Base-by-base conservation (phyloP, 495 filamentous ascomycete genomes). In the Entonaema liquescens region DNA sequence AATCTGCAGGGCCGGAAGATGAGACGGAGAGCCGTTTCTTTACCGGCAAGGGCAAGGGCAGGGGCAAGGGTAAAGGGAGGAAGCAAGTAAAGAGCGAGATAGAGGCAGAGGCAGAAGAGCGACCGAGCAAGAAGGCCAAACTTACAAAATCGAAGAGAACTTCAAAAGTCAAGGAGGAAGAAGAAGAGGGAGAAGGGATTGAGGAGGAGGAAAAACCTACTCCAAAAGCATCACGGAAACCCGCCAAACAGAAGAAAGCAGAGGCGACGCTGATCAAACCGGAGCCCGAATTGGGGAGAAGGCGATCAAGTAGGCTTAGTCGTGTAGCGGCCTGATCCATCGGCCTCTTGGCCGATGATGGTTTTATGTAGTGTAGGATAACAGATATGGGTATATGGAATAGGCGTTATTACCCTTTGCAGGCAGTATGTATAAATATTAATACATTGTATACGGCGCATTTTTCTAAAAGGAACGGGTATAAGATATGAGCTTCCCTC, bases 291-390 rank as follows among this genome's bases (percentile, higher is more conserved):
- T 28, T 54, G 3, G 77, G 76, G 8, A 76, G 74, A 59, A 73
- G 80, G 21, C 79, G 80, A 26, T 83, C 81, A 1, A 75, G 76
- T 35, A 76, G 81, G 35, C 71, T 83, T 2, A 68, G 38, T 3
- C 58, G 59, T 33, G 40, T 47, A 49, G 52, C 49, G 5, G 50
- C 68, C 2, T 65, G 38, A 33, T 0, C 12, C 5, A 33, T n/a
- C n/a, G n/a, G n/a, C n/a, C n/a, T n/a, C n/a, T n/a, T n/a, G n/a
- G n/a, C n/a, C n/a, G n/a, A n/a, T n/a, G n/a, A n/a, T n/a, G n/a
- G n/a, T n/a, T n/a, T n/a, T n/a, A n/a, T 28, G 26, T 26, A 6
- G 25, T 29, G 50, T 53, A 53, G 3, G 29, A 47, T 23, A 47
- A 23, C 8, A 3, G n/a, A 6, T 44, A 42, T 21, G 17, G 9